phyloP scores from a whole-genome alignment of 140 eudicot species.

The Erigeron philadelphicus region DNA sequence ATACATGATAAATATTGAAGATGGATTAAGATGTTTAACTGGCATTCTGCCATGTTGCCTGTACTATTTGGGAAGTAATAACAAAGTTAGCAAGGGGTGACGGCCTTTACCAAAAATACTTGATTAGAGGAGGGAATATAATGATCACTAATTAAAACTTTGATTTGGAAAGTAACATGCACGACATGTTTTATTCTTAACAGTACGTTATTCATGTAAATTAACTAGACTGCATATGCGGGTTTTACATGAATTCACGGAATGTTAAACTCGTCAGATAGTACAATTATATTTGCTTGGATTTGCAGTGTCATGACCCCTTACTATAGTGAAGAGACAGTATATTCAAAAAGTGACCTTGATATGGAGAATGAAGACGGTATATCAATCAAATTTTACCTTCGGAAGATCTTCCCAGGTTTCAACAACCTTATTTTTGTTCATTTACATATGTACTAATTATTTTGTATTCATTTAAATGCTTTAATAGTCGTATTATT shows the following conservation, averaged over 20 bases:
- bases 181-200: too few relatives aligned
- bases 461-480: neutral
- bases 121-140: too few relatives aligned
- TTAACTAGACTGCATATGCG: too few relatives aligned
- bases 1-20: too few relatives aligned
- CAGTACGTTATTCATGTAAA: too few relatives aligned
- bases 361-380: conserved; percentile 98
- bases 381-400: conserved; percentile 74
- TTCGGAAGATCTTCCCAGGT: conserved; percentile 97
- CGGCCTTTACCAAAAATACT: too few relatives aligned
- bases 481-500: neutral
- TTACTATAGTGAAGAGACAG: conserved; percentile 94
- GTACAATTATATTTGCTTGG: neutral
- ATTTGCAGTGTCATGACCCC: conserved; percentile 95
- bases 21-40: too few relatives aligned
- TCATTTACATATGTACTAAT: neutral
- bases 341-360: conserved; percentile 86
- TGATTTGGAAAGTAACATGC: too few relatives aligned
- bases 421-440: conserved; percentile 11
- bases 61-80: too few relatives aligned
- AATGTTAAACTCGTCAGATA: neutral
- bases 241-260: neutral
- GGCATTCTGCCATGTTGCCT: too few relatives aligned
- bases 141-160: too few relatives aligned
- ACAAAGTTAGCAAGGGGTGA: too few relatives aligned